Conservation (phyloP, 495 filamentous ascomycete genomes). For the Aspergillus indologenus region DNA sequence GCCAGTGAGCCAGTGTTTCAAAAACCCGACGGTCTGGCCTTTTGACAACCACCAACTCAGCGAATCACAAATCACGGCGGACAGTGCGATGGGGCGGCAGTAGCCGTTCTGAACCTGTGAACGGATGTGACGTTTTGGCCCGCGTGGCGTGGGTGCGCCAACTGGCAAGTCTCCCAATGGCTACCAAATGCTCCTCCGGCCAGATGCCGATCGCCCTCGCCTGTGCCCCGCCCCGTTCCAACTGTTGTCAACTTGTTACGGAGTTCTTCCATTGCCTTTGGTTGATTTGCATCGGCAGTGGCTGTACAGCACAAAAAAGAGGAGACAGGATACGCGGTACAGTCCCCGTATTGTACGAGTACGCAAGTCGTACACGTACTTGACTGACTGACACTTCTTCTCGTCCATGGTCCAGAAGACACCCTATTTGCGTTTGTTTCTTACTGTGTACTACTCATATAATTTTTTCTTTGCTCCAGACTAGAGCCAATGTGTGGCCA, state of each 20-base stretch:
- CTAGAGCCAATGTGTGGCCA: background rate
- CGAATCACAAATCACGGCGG: background rate
- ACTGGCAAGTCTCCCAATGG: constrained; percentile 3
- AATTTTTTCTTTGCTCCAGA: background rate
- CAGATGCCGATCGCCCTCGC: background rate
- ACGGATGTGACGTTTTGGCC: constrained; percentile 4
- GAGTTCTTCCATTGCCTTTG: too few relatives aligned
- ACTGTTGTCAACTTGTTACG: too few relatives aligned
- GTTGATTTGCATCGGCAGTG: too few relatives aligned
- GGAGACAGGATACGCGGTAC: too few relatives aligned
- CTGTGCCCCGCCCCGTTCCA: background rate
- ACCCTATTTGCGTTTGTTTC: background rate
- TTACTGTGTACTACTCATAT: background rate
- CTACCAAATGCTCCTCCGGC: background rate
- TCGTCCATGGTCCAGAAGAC: background rate
- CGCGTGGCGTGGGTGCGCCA: background rate
- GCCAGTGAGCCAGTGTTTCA: too few relatives aligned
- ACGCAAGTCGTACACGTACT: background rate
- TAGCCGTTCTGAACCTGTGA: background rate
- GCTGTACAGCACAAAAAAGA: too few relatives aligned
- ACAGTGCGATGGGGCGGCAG: constrained; percentile 1
- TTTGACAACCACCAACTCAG: background rate
- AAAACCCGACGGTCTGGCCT: background rate
- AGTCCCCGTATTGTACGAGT: background rate
- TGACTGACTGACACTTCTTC: background rate